Base-by-base conservation (phyloP, 2,329 filamentous ascomycete genomes). In the Monosporascus ibericus region DNA sequence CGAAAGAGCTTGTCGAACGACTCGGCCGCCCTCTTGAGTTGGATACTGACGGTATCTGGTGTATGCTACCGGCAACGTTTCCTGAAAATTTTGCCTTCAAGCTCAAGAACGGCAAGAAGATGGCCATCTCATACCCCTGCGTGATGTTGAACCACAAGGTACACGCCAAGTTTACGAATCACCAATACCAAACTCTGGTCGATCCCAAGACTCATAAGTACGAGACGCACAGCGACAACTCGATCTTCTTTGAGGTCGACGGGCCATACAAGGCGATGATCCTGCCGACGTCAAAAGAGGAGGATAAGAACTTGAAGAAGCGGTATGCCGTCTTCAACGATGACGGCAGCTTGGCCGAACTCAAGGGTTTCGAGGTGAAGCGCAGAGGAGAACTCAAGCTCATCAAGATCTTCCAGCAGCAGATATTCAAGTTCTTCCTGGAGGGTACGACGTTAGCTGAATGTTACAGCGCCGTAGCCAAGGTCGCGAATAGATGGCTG, bases 261-360 rank as follows among this genome's bases (percentile, higher is more conserved):
- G 94, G 94, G 5, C 94, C 94, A 0, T 99, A 99, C 78, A 92
- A 84, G 68, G 94, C 94, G 57, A 99, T 99, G 94, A 86, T 99
- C 55, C 71, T 99, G 57, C 94, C 94, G 2, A 97, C 94, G 0
- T 97, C 92, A 0, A 97, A 99, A 68, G 94, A 99, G 68, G 94
- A 97, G 70, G 92, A 97, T 75, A 99, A 97, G 77, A 99, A 99
- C 71, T 78, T 99, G 80, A 99, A 99, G 76, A 99, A 99, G 74
- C 85, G 94, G 65, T 99, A 99, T 68, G 94, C 95, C 40, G 94
- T 99, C 4, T 99, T 99, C 81, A 99, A 99, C 65, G 89, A 97
- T 56, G 94, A 99, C 63, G 94, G 95, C 39, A 95, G 87, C 69
- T 77, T 99, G 49, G 94, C 94, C 15, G 94, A 99, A 68, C 71